Evolutionary conservation across 345 rosid species (phyloP).

Genomic region (Eucalyptus sp.): DNA sequence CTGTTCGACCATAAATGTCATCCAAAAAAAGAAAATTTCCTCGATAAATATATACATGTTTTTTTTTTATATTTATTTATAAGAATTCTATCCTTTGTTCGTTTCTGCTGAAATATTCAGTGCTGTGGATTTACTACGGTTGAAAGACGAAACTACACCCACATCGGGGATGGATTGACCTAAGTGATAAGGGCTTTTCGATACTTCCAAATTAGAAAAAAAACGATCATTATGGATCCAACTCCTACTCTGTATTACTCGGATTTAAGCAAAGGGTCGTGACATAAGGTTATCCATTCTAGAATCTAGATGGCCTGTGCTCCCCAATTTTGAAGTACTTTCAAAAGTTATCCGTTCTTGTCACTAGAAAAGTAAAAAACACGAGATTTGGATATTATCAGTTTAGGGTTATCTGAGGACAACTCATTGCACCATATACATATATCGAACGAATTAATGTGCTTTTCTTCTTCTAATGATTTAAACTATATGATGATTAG

Average conservation of each 20-base stretch:
- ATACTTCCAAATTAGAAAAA: background rate
- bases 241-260: rapidly evolving
- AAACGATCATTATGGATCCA: background rate
- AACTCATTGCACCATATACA: no score
- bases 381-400: background rate
- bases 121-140: no score
- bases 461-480: background rate
- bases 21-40: background rate
- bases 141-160: no score
- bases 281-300: background rate
- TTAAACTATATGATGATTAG: no score
- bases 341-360: background rate
- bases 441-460: rapidly evolving
- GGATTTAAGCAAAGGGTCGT: background rate
- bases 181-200: no score
- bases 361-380: background rate
- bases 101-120: no score
- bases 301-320: no score
- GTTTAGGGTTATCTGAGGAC: rapidly evolving
- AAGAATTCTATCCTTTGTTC: background rate
- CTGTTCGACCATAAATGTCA: rapidly evolving
- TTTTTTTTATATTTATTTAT: no score
- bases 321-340: background rate
- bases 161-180: no score
- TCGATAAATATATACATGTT: no score